Conservation (phyloP, 2,329 filamentous ascomycete genomes). For the Talaromyces sp. region DNA sequence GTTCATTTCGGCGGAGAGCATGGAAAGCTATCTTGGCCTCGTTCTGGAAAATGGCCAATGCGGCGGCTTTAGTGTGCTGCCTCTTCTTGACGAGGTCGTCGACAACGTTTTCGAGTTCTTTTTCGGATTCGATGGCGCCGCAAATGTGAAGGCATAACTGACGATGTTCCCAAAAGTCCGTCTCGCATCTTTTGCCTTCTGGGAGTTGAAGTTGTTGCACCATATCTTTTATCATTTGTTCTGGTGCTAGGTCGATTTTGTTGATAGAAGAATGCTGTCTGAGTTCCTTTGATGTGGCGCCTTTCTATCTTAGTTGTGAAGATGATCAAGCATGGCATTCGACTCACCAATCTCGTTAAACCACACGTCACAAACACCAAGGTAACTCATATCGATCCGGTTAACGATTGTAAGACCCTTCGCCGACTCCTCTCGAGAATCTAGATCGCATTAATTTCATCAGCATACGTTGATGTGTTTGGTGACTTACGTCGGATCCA, state of each 20-base stretch:
- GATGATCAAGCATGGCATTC: background rate
- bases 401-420: conserved; percentile 54
- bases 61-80: conserved; percentile 60
- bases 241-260: conserved; percentile 27
- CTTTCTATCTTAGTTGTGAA: conserved; percentile 19
- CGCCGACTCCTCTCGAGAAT: conserved; percentile 37
- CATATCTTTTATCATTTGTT: conserved; percentile 48
- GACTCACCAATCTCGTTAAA: conserved; percentile 50
- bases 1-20: conserved; percentile 52
- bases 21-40: conserved; percentile 57
- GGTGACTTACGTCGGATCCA: conserved; percentile 50
- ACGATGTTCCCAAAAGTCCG: conserved; percentile 53
- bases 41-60: conserved; percentile 58
- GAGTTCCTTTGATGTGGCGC: conserved; percentile 20
- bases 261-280: conserved; percentile 7
- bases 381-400: conserved; percentile 57
- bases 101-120: conserved; percentile 49
- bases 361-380: conserved; percentile 59
- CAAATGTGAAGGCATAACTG: conserved; percentile 59
- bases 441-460: conserved; percentile 26
- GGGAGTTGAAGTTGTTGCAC: conserved; percentile 51
- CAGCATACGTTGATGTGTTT: background rate
- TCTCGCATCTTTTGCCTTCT: conserved; percentile 49
- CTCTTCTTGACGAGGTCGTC: conserved; percentile 51
- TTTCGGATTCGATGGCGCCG: conserved; percentile 53